Evolutionary conservation across 1,284 basidiomycete species (phyloP), one percentile per base, ranked within the genome.

Genomic region (Melampsora americana): DNA sequence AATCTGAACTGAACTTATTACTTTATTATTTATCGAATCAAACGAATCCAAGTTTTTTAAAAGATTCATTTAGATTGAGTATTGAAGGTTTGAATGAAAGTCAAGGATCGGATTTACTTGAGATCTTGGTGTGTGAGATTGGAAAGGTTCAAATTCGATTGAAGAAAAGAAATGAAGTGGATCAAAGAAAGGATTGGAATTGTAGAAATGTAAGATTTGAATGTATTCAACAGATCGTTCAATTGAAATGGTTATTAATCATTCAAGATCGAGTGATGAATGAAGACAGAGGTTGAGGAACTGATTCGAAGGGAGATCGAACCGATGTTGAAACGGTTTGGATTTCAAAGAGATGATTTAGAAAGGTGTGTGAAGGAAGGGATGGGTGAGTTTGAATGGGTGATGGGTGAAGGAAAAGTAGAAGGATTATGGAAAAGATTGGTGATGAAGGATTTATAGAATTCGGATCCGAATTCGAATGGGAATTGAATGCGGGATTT

Each of bases 31-130:
- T 72, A 32, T 18, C 61, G n/a, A 39, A 60, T 26, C 71, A 42
- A 28, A 14, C n/a, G 11, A 26, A 53, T 11, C 28, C 48, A 26
- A 28, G 5, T 32, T 20, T 30, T 35, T 16, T 39, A 5, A 32
- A 28, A 26, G 53, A 39, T n/a, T 65, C 71, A 35, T 73, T 65
- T 18, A 46, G 65, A 14, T 26, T 73, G n/a, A 61, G 48, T 4
- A 65, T 73, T 44, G 62, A 73, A 44, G 71, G 62, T 2, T 73
- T 65, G 23, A 73, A 66, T 59, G 20, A 73, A 66, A 73, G 39
- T 28, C 32, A 65, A 28, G 62, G 30, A 5, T 32, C 71, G 3
- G 53, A 53, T 26, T 11, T 16, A 53, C 30, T 73, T 39, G n/a
- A 5, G 14, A 26, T 20, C 9, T 9, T 48, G 11, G 11, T 48